These are phyloP conservation scores for Sideroxylon spinosum DNA, from an alignment of 179 eudicot genomes.

Conservation along the genomic window DNA sequence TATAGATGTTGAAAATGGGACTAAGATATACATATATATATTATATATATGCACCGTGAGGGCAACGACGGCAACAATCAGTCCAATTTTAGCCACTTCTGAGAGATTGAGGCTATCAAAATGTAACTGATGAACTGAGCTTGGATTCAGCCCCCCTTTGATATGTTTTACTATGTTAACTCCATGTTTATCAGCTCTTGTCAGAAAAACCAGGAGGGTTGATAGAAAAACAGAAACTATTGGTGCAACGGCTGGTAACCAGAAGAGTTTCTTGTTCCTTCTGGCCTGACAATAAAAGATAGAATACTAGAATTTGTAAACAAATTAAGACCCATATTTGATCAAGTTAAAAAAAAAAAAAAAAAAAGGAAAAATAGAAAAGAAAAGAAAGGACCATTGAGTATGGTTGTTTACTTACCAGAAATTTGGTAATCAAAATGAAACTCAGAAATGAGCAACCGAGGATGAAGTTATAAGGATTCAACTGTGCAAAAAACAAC, in stretches of 20 bases:
- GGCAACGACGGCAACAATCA: slow-evolving; percentile 43
- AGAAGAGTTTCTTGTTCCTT: slow-evolving; percentile 45
- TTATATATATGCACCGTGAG: slow-evolving; percentile 33
- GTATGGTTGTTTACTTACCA: slow-evolving; percentile 36
- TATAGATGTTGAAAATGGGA: no score
- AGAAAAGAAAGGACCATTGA: not conserved
- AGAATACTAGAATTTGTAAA: not conserved
- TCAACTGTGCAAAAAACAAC: slow-evolving; percentile 49
- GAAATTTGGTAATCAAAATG: slow-evolving; percentile 56
- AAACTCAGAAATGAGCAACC: slow-evolving; percentile 66
- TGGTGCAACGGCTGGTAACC: slow-evolving; percentile 55
- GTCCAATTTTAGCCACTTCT: slow-evolving; percentile 38
- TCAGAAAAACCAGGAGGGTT: slow-evolving; percentile 43
- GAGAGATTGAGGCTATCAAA: slow-evolving; percentile 33
- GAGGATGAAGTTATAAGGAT: slow-evolving; percentile 62
- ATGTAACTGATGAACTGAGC: slow-evolving; percentile 39
- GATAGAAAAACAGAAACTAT: slow-evolving; percentile 45
- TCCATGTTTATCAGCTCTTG: slow-evolving; percentile 53
- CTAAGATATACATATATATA: not conserved
- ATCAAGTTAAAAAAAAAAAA: not conserved
- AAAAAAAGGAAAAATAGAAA: not conserved
- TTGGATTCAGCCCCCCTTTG: slow-evolving; percentile 55
- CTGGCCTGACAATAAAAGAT: slow-evolving; percentile 31
- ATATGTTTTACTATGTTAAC: slow-evolving; percentile 55
- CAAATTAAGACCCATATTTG: no score